Conservation (phyloP, 2,329 filamentous ascomycete species). For the Zalaria sp. region DNA sequence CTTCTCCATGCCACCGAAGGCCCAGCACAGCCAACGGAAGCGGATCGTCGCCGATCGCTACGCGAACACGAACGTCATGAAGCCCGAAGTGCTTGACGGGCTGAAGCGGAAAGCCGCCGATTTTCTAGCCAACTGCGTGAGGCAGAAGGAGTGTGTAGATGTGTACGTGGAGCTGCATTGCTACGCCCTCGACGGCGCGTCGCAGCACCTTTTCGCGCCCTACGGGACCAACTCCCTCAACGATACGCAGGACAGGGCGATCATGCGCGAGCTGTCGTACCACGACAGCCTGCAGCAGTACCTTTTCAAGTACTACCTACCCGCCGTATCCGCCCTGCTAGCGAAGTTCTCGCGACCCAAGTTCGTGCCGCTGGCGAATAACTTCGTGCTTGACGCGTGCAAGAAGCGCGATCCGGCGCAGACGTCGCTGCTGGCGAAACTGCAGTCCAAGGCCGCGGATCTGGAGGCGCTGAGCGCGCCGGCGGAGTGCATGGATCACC, state of each 20-base stretch:
- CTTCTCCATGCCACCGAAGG: conserved; percentile 6
- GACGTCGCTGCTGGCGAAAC: conserved; percentile 1
- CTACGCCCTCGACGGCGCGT: conserved; percentile 7
- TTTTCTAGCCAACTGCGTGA: conserved; percentile 6
- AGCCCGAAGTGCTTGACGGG: conserved; percentile 3
- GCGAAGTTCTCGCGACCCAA: not conserved
- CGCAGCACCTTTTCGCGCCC: conserved; percentile 6
- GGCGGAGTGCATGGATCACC: conserved; percentile 55
- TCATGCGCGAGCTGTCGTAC: conserved; percentile 7
- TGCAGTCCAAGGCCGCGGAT: conserved; percentile 3
- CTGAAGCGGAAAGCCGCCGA: conserved; percentile 1
- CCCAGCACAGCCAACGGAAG: conserved; percentile 4
- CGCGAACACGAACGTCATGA: conserved; percentile 7
- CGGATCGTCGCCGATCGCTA: conserved; percentile 6
- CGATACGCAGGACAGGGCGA: conserved; percentile 3
- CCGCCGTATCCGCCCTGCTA: not conserved
- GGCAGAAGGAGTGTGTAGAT: conserved; percentile 1
- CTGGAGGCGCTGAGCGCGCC: conserved; percentile 3
- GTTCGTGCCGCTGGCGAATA: conserved; percentile 2
- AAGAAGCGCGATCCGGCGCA: not conserved
- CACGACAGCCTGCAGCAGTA: conserved; percentile 5
- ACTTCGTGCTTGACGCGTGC: conserved; percentile 1
- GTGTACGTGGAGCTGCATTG: conserved; percentile 8
- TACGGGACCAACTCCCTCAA: conserved; percentile 5
- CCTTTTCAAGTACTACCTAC: conserved; percentile 5